These are phyloP conservation scores for Clitoria ternatea DNA, from an alignment of 306 rosid species.

Conservation along the genomic window DNA sequence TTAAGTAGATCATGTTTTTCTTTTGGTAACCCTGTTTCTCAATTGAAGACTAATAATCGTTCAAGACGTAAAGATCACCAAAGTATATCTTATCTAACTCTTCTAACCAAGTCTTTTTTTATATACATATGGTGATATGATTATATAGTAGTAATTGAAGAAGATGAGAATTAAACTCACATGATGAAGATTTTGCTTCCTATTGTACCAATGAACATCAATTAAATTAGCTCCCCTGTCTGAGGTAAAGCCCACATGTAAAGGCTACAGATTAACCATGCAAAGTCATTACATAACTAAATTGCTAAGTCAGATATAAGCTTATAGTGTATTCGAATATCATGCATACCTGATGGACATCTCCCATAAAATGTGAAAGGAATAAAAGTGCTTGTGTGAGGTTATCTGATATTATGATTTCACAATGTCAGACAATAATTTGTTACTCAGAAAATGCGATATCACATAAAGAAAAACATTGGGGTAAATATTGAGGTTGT, in stretches of 20 bases:
- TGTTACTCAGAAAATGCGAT: not conserved
- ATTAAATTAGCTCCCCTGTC: slow-evolving; percentile 80
- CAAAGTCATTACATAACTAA: not conserved
- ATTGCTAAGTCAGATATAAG: not conserved
- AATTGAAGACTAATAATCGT: too few species aligned
- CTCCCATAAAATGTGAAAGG: slow-evolving; percentile 88
- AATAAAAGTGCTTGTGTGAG: slow-evolving; percentile 87
- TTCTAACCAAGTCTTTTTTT: too few species aligned
- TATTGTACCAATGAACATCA: slow-evolving; percentile 70
- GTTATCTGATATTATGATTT: slow-evolving; percentile 49
- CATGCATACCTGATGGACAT: slow-evolving; percentile 68
- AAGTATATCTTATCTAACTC: too few species aligned
- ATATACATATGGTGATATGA: too few species aligned
- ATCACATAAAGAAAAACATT: not conserved
- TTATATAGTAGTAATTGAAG: not conserved
- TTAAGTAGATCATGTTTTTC: not conserved
- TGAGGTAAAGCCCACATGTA: slow-evolving; percentile 81
- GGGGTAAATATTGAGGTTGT: not conserved
- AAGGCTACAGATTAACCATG: slow-evolving; percentile 59
- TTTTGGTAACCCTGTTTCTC: too few species aligned
- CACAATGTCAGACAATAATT: not conserved
- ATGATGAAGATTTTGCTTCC: slow-evolving; percentile 85
- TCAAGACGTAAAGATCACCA: too few species aligned
- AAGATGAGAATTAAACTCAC: slow-evolving; percentile 37
- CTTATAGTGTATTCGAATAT: not conserved